phyloP scores from a whole-genome alignment of 176 grass and related monocot species.

The Canna indica region DNA sequence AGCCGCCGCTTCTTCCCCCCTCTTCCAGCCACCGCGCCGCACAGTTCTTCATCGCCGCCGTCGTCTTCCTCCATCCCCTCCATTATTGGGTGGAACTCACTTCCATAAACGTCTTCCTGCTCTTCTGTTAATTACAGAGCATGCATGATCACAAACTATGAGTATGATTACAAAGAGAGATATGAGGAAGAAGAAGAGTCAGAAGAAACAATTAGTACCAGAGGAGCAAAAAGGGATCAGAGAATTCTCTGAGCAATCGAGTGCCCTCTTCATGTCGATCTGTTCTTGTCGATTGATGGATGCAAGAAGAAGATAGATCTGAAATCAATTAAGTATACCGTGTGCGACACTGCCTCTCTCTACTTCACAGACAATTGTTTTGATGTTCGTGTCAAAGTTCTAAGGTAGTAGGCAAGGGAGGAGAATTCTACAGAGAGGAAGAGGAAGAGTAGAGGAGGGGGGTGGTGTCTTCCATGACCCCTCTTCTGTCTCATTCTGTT shows the following conservation, averaged over 20 bases:
- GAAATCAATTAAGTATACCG: not conserved
- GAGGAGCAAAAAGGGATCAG: constrained; percentile 1
- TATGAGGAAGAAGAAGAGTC: not conserved
- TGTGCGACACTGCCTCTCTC: too few relatives aligned
- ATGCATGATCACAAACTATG: not conserved
- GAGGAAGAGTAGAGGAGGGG: not conserved
- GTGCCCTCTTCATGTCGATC: constrained; percentile 3
- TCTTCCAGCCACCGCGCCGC: not conserved
- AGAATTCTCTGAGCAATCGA: not conserved
- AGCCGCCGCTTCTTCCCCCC: constrained; percentile 59
- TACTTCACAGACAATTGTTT: not conserved
- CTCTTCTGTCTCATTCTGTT: not conserved
- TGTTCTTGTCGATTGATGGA: not conserved
- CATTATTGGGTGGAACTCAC: not conserved
- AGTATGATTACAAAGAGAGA: not conserved
- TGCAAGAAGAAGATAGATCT: not conserved
- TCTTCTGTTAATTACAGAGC: not conserved
- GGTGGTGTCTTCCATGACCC: constrained; percentile 1
- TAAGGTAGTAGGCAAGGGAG: not conserved
- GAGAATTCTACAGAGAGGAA: not conserved
- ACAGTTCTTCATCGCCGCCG: not conserved
- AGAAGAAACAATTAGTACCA: not conserved
- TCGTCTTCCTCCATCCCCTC: not conserved
- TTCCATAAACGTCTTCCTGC: not conserved
- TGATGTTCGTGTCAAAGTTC: not conserved